Conservation (phyloP, 495 filamentous ascomycete species). For the Aspergillus mulundensis region DNA sequence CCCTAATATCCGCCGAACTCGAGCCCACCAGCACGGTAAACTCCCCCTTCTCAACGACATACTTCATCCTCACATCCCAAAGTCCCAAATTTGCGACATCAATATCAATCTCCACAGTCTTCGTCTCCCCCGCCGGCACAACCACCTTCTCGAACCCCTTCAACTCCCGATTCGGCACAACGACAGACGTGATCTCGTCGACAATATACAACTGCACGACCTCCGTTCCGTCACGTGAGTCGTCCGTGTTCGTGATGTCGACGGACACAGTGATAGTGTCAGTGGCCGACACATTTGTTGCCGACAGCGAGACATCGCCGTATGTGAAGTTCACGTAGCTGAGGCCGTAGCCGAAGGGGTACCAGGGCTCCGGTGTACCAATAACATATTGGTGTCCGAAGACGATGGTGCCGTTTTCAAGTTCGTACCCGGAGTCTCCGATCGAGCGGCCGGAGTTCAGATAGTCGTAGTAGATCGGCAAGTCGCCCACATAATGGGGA, state of each 20-base stretch:
- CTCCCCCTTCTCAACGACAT: conserved; percentile 64
- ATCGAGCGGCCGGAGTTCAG: conserved; percentile 58
- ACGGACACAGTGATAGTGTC: conserved; percentile 50
- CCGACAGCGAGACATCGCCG: conserved; percentile 39
- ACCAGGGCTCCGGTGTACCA: conserved; percentile 51
- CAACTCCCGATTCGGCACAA: conserved; percentile 60
- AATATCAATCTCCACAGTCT: conserved; percentile 52
- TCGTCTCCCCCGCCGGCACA: conserved; percentile 55
- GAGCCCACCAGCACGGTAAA: conserved; percentile 57
- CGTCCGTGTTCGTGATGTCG: conserved; percentile 51
- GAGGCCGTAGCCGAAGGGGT: conserved; percentile 66
- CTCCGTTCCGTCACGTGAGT: conserved; percentile 55
- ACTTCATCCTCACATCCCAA: conserved; percentile 60
- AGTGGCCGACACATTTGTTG: conserved; percentile 35
- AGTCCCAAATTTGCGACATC: conserved; percentile 50
- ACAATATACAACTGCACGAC: conserved; percentile 67
- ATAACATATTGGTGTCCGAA: conserved; percentile 68
- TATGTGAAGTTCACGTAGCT: conserved; percentile 63
- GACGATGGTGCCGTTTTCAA: conserved; percentile 53
- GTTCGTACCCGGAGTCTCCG: conserved; percentile 44
- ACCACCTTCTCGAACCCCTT: conserved; percentile 68
- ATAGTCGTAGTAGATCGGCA: conserved; percentile 69
- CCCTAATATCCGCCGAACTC: conserved; percentile 51
- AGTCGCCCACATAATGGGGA: conserved; percentile 59
- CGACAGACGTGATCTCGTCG: conserved; percentile 56